Base-by-base conservation (phyloP, 495 filamentous ascomycete genomes). In the Talaromyces thailandensis region DNA sequence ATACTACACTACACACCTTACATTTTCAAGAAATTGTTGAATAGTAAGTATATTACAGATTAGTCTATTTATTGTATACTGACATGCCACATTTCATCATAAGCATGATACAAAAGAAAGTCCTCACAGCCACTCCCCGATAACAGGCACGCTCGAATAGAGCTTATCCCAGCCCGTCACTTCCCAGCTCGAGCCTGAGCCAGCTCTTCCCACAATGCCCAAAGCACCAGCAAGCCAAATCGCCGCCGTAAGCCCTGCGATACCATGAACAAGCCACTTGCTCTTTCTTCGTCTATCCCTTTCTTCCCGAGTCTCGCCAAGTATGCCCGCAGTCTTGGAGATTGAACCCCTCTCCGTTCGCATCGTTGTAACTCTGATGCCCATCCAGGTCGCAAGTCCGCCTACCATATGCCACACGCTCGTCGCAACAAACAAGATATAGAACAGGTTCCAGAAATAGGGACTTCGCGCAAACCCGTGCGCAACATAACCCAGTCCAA, bases 151-250 rank as follows among this genome's bases (percentile, higher is more conserved):
- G 50, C 68, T 71, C 61, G 69, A 76, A 71, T 87, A 88, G 64
- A 88, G 74, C 55, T 83, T 75, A 73, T 96, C 90, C 77, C 91
- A 96, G 21, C 88, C 75, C 66, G 82, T 88, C 25, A 84, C 91
- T 25, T 96, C 77, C 88, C 91, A 97, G 2, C 91, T 91, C 21
- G 78, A 73, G 9, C 83, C 85, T 62, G 72, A 71, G 0, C 92
- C 92, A n/a, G 79, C 88, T 65, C 84, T 79, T 16, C 86, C 90
- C 26, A 96, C 83, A 53, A 96, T 77, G 0, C 89, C 89, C 56
- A 95, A 73, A 7, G 90, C 85, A 35, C 93, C 93, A 1, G 86
- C 89, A 60, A 92, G 81, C 93, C 93, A 97, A 29, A 90, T 50
- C 0, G 71, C 82, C 23, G 84, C 76, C 16, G 87, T 76, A 2